Evolutionary conservation across 805 yeast species (phyloP), one percentile per base, ranked within the genome.

Genomic region (Lachancea kluyveri): DNA sequence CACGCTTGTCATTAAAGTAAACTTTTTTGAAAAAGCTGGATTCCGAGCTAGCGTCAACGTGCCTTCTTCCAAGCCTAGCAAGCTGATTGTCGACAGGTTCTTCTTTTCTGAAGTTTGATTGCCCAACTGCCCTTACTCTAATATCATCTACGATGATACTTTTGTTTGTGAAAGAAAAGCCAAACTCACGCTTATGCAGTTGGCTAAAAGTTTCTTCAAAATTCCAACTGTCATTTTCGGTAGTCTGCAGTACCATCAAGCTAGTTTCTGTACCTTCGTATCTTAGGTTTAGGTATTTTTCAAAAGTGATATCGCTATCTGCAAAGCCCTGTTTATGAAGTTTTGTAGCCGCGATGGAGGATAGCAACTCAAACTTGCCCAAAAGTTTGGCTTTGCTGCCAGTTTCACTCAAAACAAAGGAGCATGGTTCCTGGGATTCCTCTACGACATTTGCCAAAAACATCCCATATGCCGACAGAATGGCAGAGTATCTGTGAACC

Each of bases 181-280:
- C 90, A 57, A 82, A 84, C 52, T 84, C 92, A 37, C 74, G 66
- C 41, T 69, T 62, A 49, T 83, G 94, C 3, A 24, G 6, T 8
- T 7, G 6, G 24, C 6, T 12, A 52, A 80, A 83, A 29, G 64
- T 63, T 21, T 58, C 50, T 11, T 54, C 47, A 45, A 68, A 72
- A 17, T 63, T 59, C 37, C 54, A 43, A n/a, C n/a, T n/a, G 51
- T 83, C 72, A 14, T 30, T 32, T 31, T 39, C 33, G 11, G 34
- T 28, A 10, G 17, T 45, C 27, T 59, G 56, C 13, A 57, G 57
- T n/a, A 82, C 74, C 82, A 87, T 80, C 40, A 88, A 60, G 24
- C 81, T 78, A 3, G 95, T 81, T 49, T 88, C 96, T n/a, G 95
- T 80, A 6, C 96, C 96, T 40, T 74, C 74, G 51, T 83, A 88